Conservation (phyloP, 352 stramenopile species). For the Phytophthora fragariae region DNA sequence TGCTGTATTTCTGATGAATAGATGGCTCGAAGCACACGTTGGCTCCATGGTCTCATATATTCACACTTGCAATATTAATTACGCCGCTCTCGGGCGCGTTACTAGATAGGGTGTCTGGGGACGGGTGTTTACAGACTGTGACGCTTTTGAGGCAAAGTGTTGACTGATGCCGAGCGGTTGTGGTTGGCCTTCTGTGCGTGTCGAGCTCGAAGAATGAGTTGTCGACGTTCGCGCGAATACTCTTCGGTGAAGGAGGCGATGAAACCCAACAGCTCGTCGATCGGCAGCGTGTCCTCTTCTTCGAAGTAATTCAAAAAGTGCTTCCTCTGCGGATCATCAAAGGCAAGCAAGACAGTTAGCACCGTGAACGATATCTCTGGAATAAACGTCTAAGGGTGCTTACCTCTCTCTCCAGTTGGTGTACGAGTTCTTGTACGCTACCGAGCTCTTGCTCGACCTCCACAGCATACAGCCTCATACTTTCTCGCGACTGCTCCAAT, state of each 20-base stretch:
- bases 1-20: neutral
- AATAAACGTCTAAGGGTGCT: neutral
- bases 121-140: slow-evolving; percentile 32
- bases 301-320: slow-evolving; percentile 82
- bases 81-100: neutral
- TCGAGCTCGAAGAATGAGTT: slow-evolving; percentile 43
- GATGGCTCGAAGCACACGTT: neutral
- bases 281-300: slow-evolving; percentile 66
- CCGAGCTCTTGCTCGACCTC: slow-evolving; percentile 73
- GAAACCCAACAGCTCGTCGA: slow-evolving; percentile 72
- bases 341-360: neutral
- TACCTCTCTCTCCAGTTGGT: slow-evolving; percentile 64
- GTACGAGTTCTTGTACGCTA: slow-evolving; percentile 49
- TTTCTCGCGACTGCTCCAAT: slow-evolving; percentile 42
- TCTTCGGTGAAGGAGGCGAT: slow-evolving; percentile 12
- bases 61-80: slow-evolving; percentile 1
- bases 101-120: neutral
- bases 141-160: slow-evolving; percentile 25
- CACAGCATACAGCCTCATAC: slow-evolving; percentile 58
- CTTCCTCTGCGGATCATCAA: slow-evolving; percentile 47
- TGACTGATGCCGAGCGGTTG: slow-evolving; percentile 15
- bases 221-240: slow-evolving; percentile 48
- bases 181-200: slow-evolving; percentile 22
- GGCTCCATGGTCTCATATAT: neutral
- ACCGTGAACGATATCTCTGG: neutral